Evolutionary conservation across 495 filamentous ascomycete species (phyloP).

Genomic region (Peziza echinospora): DNA sequence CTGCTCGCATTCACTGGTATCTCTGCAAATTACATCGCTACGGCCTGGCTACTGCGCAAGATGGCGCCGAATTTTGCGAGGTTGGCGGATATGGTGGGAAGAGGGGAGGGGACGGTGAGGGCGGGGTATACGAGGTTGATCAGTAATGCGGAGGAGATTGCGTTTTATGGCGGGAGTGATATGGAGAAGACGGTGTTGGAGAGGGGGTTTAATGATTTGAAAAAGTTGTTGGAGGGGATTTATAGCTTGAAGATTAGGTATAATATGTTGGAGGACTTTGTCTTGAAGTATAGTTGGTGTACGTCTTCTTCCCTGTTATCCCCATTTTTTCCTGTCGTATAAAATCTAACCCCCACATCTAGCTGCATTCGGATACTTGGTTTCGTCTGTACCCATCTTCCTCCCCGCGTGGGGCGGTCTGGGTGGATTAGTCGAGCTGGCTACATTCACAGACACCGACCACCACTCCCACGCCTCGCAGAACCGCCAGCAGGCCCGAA

Average conservation of each 20-base stretch:
- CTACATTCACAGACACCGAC: slow-evolving; percentile 20
- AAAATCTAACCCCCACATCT: slow-evolving; percentile 4
- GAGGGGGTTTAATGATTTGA: slow-evolving; percentile 72
- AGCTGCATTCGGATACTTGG: slow-evolving; percentile 77
- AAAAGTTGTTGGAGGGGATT: slow-evolving; percentile 88
- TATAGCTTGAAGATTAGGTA: slow-evolving; percentile 93
- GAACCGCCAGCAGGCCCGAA: slow-evolving; percentile 56
- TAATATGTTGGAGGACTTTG: slow-evolving; percentile 96
- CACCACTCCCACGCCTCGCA: slow-evolving; percentile 17
- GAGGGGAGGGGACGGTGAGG: slow-evolving; percentile 83
- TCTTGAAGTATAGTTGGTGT: slow-evolving; percentile 98
- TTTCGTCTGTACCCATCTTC: slow-evolving; percentile 84
- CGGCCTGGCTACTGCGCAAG: slow-evolving; percentile 63
- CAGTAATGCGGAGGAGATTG: slow-evolving; percentile 96
- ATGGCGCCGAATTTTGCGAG: slow-evolving; percentile 91
- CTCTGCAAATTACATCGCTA: slow-evolving; percentile 75
- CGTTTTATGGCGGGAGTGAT: slow-evolving; percentile 87
- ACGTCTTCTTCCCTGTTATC: slow-evolving; percentile 18
- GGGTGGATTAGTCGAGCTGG: slow-evolving; percentile 45
- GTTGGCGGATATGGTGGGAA: slow-evolving; percentile 82
- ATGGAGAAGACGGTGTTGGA: slow-evolving; percentile 82
- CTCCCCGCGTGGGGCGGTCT: slow-evolving; percentile 84
- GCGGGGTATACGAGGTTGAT: slow-evolving; percentile 75
- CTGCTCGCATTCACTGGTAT: slow-evolving; percentile 73
- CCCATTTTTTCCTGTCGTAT: background rate